These are phyloP conservation scores for Brassica rapa DNA, from an alignment of 345 rosid genomes.

Conservation along the genomic window DNA sequence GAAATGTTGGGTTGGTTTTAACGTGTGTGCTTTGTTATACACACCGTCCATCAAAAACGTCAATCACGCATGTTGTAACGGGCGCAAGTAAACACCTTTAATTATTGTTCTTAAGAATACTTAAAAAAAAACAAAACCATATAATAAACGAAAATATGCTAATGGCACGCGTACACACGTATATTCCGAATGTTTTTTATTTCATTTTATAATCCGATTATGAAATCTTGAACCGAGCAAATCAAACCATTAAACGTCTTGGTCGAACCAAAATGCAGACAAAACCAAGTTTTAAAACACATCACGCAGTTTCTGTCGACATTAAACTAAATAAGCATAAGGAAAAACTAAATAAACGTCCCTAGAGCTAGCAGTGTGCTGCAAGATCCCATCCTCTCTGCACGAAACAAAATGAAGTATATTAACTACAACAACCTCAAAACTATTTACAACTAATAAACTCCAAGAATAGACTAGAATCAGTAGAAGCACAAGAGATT, in stretches of 20 bases:
- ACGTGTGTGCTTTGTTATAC: not conserved
- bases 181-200: not conserved
- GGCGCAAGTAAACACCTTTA: conserved; percentile 22
- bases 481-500: not conserved
- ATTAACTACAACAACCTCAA: not conserved
- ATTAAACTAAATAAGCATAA: not conserved
- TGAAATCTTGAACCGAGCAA: not conserved
- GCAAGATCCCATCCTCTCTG: not conserved
- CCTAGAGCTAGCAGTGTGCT: not conserved
- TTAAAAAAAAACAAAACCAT: not conserved
- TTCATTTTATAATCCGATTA: not conserved
- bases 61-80: conserved; percentile 35
- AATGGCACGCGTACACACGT: not conserved
- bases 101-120: not conserved
- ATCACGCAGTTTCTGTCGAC: not conserved
- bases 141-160: not conserved
- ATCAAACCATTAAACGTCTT: conserved; percentile 1
- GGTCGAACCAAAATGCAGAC: not conserved
- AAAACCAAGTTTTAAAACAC: not conserved
- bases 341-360: not conserved
- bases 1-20: not conserved
- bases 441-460: not conserved
- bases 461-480: not conserved
- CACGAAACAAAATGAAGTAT: not conserved
- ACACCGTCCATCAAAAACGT: conserved; percentile 28